Evolutionary conservation across 208 protist species (phyloP).

Genomic region (Sergeia podlipaevii): DNA sequence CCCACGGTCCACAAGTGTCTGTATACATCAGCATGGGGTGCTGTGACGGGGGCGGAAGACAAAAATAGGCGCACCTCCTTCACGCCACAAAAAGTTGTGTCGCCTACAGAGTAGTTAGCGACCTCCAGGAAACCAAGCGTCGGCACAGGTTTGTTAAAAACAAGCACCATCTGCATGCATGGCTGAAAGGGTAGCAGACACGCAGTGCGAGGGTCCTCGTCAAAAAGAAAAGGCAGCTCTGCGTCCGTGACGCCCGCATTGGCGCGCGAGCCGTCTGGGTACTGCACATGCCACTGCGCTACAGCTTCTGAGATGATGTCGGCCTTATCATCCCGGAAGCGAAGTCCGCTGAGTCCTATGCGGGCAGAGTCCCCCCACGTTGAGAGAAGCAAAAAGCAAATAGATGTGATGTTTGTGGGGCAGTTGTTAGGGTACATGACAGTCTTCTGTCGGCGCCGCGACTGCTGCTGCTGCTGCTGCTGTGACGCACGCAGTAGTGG

Average conservation of each 20-base stretch:
- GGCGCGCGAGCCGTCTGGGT: slow-evolving; percentile 22
- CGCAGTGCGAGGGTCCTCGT: slow-evolving; percentile 34
- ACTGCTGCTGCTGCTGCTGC: background rate
- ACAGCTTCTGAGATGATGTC: slow-evolving; percentile 23
- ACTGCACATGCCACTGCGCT: slow-evolving; percentile 28
- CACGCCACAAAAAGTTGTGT: slow-evolving; percentile 57
- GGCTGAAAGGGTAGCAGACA: slow-evolving; percentile 42
- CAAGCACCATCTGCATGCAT: slow-evolving; percentile 49
- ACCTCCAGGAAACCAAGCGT: slow-evolving; percentile 62
- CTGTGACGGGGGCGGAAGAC: slow-evolving; percentile 4
- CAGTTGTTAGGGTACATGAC: slow-evolving; percentile 13
- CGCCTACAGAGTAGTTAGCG: slow-evolving; percentile 62
- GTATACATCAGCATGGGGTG: slow-evolving; percentile 21
- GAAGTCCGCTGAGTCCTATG: slow-evolving; percentile 54
- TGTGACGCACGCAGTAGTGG: background rate
- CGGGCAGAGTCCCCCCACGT: slow-evolving; percentile 64
- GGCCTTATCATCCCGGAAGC: slow-evolving; percentile 47
- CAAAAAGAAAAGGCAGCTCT: slow-evolving; percentile 26
- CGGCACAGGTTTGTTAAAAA: slow-evolving; percentile 36
- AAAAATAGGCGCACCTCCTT: slow-evolving; percentile 66
- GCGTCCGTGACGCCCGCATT: background rate
- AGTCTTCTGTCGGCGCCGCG: background rate
- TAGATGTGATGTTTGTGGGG: slow-evolving; percentile 29
- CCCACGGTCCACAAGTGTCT: slow-evolving; percentile 29
- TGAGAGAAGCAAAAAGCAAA: slow-evolving; percentile 50